phyloP scores from a whole-genome alignment of 805 yeast species.

The Ogataea populi-albae region DNA sequence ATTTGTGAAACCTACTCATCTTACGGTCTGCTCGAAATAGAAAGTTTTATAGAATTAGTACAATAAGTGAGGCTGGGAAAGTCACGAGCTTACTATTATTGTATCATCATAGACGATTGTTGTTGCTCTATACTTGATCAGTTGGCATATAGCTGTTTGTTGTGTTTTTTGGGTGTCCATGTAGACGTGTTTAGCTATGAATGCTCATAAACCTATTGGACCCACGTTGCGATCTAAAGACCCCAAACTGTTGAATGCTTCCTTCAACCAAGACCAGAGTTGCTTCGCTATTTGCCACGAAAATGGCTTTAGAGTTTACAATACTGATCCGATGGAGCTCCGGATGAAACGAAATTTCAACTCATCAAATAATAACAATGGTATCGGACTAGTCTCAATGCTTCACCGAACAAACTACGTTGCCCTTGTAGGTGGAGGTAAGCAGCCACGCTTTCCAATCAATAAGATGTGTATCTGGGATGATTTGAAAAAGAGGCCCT shows the following conservation, averaged over 20 bases:
- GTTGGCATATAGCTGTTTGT: no score
- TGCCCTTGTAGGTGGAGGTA: constrained; percentile 89
- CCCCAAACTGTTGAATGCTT: constrained; percentile 50
- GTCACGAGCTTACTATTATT: no score
- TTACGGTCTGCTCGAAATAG: no score
- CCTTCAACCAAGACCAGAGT: constrained; percentile 86
- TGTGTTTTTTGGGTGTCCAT: no score
- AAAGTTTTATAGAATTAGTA: neutral
- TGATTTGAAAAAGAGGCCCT: constrained; percentile 73
- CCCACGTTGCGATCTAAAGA: constrained; percentile 15
- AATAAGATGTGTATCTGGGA: constrained; percentile 90
- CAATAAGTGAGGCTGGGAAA: no score
- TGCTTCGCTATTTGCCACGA: constrained; percentile 86
- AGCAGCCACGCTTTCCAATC: constrained; percentile 69
- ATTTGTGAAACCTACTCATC: no score
- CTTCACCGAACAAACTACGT: constrained; percentile 87
- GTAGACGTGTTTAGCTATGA: no score
- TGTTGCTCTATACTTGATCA: no score
- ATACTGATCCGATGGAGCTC: constrained; percentile 80
- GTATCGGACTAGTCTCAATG: constrained; percentile 78
- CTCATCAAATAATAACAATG: constrained; percentile 34
- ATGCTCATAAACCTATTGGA: constrained; percentile 32
- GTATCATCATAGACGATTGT: no score
- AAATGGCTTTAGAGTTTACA: constrained; percentile 79
- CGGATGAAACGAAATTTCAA: constrained; percentile 59